phyloP scores from a whole-genome alignment of 108 stramenopile genomes.

The Nitzschia inconspicua region DNA sequence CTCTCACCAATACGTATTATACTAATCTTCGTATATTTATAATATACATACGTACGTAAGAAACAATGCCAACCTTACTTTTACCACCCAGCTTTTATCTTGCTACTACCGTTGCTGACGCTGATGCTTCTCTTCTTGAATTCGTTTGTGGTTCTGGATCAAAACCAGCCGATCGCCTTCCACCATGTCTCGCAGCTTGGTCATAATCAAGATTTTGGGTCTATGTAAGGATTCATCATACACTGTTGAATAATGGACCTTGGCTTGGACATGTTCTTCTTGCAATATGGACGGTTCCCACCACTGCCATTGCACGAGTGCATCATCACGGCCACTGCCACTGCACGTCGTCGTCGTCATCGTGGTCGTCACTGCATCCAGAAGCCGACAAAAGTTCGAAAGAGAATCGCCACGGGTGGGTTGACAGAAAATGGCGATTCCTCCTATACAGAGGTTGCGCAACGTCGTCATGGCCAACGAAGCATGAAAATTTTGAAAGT shows the following conservation, averaged over 20 bases:
- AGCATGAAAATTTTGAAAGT: conserved; percentile 82
- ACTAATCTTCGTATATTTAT: too few relatives aligned
- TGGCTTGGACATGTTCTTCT: conserved; percentile 11
- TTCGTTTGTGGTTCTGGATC: too few relatives aligned
- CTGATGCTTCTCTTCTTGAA: too few relatives aligned
- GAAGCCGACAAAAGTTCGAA: conserved; percentile 43
- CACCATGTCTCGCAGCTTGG: conserved; percentile 48
- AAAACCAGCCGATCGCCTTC: conserved; percentile 38
- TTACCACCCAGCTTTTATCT: too few relatives aligned
- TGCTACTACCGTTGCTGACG: too few relatives aligned
- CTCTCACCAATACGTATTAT: too few relatives aligned
- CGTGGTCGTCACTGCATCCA: conserved; percentile 24
- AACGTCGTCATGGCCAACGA: conserved; percentile 51
- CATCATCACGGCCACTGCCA: too few relatives aligned
- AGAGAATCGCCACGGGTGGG: conserved; percentile 66
- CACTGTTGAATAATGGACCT: not conserved
- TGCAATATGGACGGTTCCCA: conserved; percentile 10
- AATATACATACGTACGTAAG: too few relatives aligned
- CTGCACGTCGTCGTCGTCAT: too few relatives aligned
- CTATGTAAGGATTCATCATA: conserved; percentile 65
- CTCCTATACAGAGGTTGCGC: conserved; percentile 48
- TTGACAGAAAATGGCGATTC: conserved; percentile 67
- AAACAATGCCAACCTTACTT: too few relatives aligned
- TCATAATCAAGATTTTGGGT: conserved; percentile 51
- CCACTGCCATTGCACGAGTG: not conserved